Percentiles rank a stretch among this genome's conserved stretches.
Evolutionary conservation across 805 yeast genomes (phyloP).

Genomic region (Yarrowia sp.): DNA sequence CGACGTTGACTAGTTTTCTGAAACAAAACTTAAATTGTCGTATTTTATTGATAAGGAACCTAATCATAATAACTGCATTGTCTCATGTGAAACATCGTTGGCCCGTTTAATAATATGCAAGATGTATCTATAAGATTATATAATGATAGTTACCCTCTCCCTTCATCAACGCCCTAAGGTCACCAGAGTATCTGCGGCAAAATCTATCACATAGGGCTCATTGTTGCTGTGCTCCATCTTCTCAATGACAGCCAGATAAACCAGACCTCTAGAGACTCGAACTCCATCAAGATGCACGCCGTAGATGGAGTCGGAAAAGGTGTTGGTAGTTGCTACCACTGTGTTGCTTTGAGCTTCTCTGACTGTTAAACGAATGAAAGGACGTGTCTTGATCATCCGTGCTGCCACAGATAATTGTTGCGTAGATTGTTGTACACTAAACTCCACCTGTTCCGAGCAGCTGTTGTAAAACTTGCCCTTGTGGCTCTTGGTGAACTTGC

Average conservation of each 20-base stretch:
- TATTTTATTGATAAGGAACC: too few species aligned
- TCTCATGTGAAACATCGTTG: too few species aligned
- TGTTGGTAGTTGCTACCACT: not conserved
- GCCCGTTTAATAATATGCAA: too few species aligned
- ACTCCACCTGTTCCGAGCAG: slow-evolving; percentile 10
- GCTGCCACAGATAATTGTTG: not conserved
- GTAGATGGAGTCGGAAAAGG: slow-evolving; percentile 14
- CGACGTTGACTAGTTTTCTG: too few species aligned
- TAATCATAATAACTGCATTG: too few species aligned
- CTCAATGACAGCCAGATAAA: not conserved
- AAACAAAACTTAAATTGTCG: not conserved
- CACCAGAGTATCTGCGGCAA: not conserved
- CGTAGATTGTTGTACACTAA: not conserved
- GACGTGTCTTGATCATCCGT: not conserved
- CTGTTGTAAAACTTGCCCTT: slow-evolving; percentile 6
- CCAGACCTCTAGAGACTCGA: not conserved
- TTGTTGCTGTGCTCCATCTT: slow-evolving; percentile 7
- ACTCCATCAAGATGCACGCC: slow-evolving; percentile 9
- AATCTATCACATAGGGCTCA: not conserved
- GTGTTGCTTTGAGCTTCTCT: not conserved
- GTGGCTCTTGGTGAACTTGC: not conserved
- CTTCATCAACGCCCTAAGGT: not conserved
- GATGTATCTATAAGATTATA: not conserved
- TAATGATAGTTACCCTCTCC: too few species aligned
- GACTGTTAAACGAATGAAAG: not conserved